Percentiles rank a stretch among this genome's conserved stretches.
Evolutionary conservation across 169 alveolate genomes (phyloP).

Genomic region (Cystoisospora suis): DNA sequence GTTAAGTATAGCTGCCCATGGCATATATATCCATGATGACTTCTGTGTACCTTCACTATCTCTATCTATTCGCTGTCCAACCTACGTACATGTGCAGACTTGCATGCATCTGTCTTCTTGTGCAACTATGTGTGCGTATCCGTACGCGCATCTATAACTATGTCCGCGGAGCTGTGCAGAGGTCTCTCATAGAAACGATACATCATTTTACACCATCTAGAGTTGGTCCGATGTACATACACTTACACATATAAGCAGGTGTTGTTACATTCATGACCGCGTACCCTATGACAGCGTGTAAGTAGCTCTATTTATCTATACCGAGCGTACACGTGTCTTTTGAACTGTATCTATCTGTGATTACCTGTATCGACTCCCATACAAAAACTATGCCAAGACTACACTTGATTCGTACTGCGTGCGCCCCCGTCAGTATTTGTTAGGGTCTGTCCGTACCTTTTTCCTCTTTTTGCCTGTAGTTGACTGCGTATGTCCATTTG

Average conservation of each 20-base stretch:
- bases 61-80: no score
- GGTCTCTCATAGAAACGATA: background rate
- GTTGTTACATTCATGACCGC: no score
- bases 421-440: background rate
- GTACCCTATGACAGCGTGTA: no score
- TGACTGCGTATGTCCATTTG: background rate
- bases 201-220: background rate
- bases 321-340: background rate
- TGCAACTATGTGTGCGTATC: background rate
- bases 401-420: background rate
- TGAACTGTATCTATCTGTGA: background rate
- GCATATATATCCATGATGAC: no score
- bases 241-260: background rate
- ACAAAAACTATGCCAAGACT: background rate
- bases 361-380: background rate
- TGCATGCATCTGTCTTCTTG: background rate
- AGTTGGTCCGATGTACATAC: background rate
- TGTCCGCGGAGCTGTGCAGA: background rate
- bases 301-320: background rate
- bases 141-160: background rate
- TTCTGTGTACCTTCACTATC: no score
- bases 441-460: background rate
- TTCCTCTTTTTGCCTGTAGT: background rate
- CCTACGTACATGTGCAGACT: background rate
- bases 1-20: no score